Base-by-base conservation (phyloP, 176 grass and related monocot genomes). In the Areca catechu region DNA sequence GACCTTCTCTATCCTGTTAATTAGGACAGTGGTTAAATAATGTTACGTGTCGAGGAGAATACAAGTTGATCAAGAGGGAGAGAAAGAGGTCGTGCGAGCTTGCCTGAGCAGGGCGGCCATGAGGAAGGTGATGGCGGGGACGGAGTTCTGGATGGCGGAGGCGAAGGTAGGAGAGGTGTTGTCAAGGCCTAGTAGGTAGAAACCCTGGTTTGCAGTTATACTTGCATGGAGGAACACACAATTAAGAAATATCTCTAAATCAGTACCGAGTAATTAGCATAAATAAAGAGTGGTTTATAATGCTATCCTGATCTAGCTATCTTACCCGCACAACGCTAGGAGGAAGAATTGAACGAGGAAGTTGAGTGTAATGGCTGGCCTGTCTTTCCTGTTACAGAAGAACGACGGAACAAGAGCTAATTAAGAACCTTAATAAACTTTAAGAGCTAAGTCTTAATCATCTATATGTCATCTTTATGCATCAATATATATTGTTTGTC, bases 71-170 rank as follows among this genome's bases (percentile, higher is more conserved):
- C 7, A 10, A 37, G 30, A 10, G 30, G 5, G 6, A 29, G 4
- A 29, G 27, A 29, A 1, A 29, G 5, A 29, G 2, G 34, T 15
- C 24, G 60, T 24, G 24, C 16, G 16, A 28, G 19, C 34, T 52
- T 61, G 77, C 71, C 93, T 69, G 6, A 98, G 80, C 48, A 76
- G 77, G 2, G 84, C 93, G 4, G 93, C 93, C 93, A 98, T 92
- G 70, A 78, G 76, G 80, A 98, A 98, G 75, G 93, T 98, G 87
- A 98, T 83, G 54, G 93, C 93, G 1, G 93, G 93, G 6, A 98
- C 88, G 1, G 93, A 98, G 81, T 98, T 98, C 63, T 98, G 93
- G 68, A 98, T 98, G 4, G 93, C 93, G 3, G 93, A 98, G 49
- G 93, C 93, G 62, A 98, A 98, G 4, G 93, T 98, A 0, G 93